Base-by-base conservation (phyloP, 441 rosid species). In the Biscutella auriculata region DNA sequence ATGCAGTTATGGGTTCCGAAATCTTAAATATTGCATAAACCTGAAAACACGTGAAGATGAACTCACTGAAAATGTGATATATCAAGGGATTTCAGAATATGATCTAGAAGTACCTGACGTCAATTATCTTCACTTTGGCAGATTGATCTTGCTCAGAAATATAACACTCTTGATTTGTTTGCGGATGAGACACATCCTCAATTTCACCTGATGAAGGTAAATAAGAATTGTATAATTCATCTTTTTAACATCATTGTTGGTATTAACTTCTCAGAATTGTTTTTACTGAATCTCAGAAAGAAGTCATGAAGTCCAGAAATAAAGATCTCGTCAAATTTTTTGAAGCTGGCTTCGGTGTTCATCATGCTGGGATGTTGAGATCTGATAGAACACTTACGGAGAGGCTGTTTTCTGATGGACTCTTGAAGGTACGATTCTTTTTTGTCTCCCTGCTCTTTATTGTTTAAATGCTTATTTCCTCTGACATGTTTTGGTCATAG, bases 331-430 rank as follows among this genome's bases (percentile, higher is more conserved):
- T 82, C 64, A 74, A 82, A 63, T 87, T 93, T 43, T 93, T 93
- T 71, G 95, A 79, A 54, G 63, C 34, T 57, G 95, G 85, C n/a
- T 29, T 82, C 57, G 98, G 98, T 39, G 75, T 93, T 71, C 98
- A 93, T 81, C 95, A 93, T 73, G 98, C 98, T 62, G 98, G 98
- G 66, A 93, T 93, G 97, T 72, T 93, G 72, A 85, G 98, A 60
- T 69, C 90, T 69, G 98, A 93, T 70, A 82, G 98, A 70, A 86
- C 89, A 70, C 84, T 93, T 66, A 93, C 98, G 12, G 98, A 93
- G 77, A 80, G 79, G 68, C 88, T 88, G 60, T 89, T 93, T 77
- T 83, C 96, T 39, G 93, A 81, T 60, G 95, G 97, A 69, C 81
- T 93, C 50, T 80, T 93, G 82, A 93, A 87, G 83, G 98, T 88